These are phyloP conservation scores for Lentinula sp. DNA, from an alignment of 768 basidiomycete genomes.

Conservation along the genomic window DNA sequence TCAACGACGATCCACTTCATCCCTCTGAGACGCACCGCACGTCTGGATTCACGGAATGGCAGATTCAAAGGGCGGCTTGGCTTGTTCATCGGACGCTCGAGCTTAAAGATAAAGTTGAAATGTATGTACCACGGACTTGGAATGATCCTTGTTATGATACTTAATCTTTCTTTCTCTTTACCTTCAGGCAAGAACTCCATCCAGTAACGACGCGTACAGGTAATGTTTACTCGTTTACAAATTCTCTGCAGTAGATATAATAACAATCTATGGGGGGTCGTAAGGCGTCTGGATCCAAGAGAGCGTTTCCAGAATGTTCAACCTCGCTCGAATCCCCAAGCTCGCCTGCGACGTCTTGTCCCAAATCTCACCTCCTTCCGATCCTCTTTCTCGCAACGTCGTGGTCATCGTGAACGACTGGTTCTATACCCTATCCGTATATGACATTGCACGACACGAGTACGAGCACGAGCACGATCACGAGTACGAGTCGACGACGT, in stretches of 20 bases:
- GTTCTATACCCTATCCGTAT: slow-evolving; percentile 72
- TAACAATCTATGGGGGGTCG: no score
- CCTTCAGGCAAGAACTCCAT: slow-evolving; percentile 56
- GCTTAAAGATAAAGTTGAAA: slow-evolving; percentile 60
- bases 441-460: slow-evolving; percentile 28
- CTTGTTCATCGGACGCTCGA: slow-evolving; percentile 64
- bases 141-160: background rate
- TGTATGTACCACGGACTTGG: slow-evolving; percentile 32
- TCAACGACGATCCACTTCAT: slow-evolving; percentile 56
- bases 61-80: slow-evolving; percentile 82
- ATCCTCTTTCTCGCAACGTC: slow-evolving; percentile 49
- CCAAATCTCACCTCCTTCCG: slow-evolving; percentile 33
- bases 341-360: slow-evolving; percentile 60
- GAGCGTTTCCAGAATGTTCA: slow-evolving; percentile 60
- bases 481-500: no score
- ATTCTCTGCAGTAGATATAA: no score
- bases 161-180: slow-evolving; percentile 8
- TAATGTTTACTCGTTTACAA: slow-evolving; percentile 10
- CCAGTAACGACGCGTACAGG: slow-evolving; percentile 72
- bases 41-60: slow-evolving; percentile 60
- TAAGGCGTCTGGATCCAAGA: slow-evolving; percentile 62
- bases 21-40: slow-evolving; percentile 13
- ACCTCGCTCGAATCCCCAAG: slow-evolving; percentile 70
- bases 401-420: slow-evolving; percentile 71
- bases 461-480: background rate